Conservation (phyloP, 495 filamentous ascomycete species). For the Chaetomium fimeti region DNA sequence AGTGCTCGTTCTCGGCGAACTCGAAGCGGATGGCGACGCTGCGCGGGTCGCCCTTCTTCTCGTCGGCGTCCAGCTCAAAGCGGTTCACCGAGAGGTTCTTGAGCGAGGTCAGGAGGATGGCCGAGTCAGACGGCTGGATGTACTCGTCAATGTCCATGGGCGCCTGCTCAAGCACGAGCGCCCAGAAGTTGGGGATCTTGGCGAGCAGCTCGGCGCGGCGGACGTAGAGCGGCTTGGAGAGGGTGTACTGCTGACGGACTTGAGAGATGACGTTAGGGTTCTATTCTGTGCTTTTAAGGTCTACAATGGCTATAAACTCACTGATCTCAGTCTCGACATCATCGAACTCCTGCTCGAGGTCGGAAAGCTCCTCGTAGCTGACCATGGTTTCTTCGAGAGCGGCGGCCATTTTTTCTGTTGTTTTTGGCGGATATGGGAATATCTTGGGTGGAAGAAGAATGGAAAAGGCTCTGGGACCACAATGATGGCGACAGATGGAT, state of each 20-base stretch:
- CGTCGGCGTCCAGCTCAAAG: constrained; percentile 65
- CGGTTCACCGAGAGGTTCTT: constrained; percentile 64
- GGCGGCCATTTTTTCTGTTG: constrained; percentile 39
- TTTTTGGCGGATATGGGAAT: neutral
- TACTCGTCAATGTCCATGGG: constrained; percentile 79
- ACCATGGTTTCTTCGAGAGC: constrained; percentile 44
- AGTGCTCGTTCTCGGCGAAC: constrained; percentile 69
- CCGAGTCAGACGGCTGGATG: constrained; percentile 75
- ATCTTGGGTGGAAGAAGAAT: neutral
- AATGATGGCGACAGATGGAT: neutral
- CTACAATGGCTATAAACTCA: constrained; percentile 40
- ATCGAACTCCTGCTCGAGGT: constrained; percentile 69
- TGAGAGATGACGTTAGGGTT: constrained; percentile 11
- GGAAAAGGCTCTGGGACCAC: neutral
- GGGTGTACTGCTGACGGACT: constrained; percentile 58
- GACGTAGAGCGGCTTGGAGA: constrained; percentile 61
- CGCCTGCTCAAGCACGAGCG: constrained; percentile 78
- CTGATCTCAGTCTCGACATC: constrained; percentile 67
- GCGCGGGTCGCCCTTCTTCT: constrained; percentile 60
- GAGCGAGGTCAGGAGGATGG: constrained; percentile 61
- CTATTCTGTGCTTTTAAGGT: neutral
- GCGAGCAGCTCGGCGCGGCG: constrained; percentile 66
- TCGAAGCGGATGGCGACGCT: constrained; percentile 60
- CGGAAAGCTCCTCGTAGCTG: constrained; percentile 57
- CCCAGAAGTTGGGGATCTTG: constrained; percentile 82